phyloP scores from a whole-genome alignment of 73 alveolate genomes.

The Paramecium primaurelia region DNA sequence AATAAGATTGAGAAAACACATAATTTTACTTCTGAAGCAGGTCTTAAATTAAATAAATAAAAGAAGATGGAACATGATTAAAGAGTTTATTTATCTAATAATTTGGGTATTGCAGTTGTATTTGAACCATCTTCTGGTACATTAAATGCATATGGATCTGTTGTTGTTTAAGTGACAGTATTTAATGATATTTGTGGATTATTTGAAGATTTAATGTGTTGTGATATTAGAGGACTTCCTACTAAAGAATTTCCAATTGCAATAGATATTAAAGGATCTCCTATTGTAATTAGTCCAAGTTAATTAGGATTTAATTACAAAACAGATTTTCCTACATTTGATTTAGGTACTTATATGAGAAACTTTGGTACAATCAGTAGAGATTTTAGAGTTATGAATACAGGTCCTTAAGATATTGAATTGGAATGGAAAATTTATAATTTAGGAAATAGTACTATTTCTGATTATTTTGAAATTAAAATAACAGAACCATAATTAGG shows the following conservation, averaged over 20 bases:
- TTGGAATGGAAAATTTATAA: slow-evolving; percentile 76
- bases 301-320: slow-evolving; percentile 80
- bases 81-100: slow-evolving; percentile 42
- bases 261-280: slow-evolving; percentile 62
- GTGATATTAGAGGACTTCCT: slow-evolving; percentile 53
- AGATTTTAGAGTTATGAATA: slow-evolving; percentile 74
- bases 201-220: slow-evolving; percentile 35
- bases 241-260: slow-evolving; percentile 48
- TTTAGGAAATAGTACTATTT: neutral
- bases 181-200: slow-evolving; percentile 58
- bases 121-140: slow-evolving; percentile 56
- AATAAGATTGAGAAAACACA: slow-evolving; percentile 58
- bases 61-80: slow-evolving; percentile 55
- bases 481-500: slow-evolving; percentile 54
- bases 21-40: slow-evolving; percentile 52
- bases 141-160: slow-evolving; percentile 50
- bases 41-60: neutral
- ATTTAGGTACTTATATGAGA: slow-evolving; percentile 72
- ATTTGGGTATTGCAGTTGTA: slow-evolving; percentile 56
- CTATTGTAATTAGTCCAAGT: slow-evolving; percentile 72
- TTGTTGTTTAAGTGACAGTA: slow-evolving; percentile 46
- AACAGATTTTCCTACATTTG: slow-evolving; percentile 75
- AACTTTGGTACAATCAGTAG: slow-evolving; percentile 66
- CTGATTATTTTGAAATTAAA: slow-evolving; percentile 44
- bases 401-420: slow-evolving; percentile 77